These are phyloP conservation scores for Echinosophora koreensis DNA, from an alignment of 306 rosid genomes.

Conservation along the genomic window DNA sequence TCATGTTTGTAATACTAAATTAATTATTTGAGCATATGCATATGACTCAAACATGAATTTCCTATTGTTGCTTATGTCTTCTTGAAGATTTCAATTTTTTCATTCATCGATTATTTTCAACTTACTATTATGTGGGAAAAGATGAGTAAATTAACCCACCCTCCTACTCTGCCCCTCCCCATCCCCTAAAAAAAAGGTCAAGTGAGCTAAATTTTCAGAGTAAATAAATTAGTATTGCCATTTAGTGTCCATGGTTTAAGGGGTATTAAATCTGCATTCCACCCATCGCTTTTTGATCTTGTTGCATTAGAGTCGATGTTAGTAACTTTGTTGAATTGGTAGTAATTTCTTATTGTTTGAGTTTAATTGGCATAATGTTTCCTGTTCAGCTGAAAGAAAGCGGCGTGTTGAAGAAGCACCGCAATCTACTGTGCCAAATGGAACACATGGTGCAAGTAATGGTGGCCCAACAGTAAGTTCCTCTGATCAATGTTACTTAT, in stretches of 20 bases:
- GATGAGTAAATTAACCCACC: constrained; percentile 16
- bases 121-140: not conserved
- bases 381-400: constrained; percentile 84
- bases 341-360: constrained; percentile 18
- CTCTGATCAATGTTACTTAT: constrained; percentile 9
- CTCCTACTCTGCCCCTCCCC: not conserved
- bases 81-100: constrained; percentile 5
- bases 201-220: not conserved
- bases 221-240: constrained; percentile 2
- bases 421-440: constrained; percentile 69
- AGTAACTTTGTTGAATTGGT: constrained; percentile 20
- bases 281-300: not conserved
- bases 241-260: not conserved
- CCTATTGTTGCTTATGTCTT: not conserved
- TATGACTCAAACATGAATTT: not conserved
- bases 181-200: not conserved
- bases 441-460: constrained; percentile 70
- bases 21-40: not conserved
- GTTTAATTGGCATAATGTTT: constrained; percentile 35
- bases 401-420: constrained; percentile 69
- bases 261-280: not conserved
- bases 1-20: not conserved
- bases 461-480: constrained; percentile 80
- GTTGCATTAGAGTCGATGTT: constrained; percentile 3
- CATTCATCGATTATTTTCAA: constrained; percentile 6